Evolutionary conservation across 371 early-diverging fungal genomes (phyloP), one percentile per base, ranked within the genome.

Genomic region (Mucor irregularis): DNA sequence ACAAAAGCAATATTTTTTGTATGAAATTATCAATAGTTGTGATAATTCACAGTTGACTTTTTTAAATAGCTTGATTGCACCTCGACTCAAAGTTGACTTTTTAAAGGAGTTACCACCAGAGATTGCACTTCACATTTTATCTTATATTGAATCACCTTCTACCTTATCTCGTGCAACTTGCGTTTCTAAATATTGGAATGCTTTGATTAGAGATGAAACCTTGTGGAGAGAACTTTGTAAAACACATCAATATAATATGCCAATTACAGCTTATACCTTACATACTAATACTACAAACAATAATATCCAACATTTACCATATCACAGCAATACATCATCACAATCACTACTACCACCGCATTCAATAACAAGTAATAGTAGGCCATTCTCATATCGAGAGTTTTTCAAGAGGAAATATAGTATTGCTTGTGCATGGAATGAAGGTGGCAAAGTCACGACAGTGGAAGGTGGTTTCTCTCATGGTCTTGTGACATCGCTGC

Each of bases 401-500:
- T 84, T 89, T 42, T 90, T 88, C 59, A 84, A 85, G 29, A 74
- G 89, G 2, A 83, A 88, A 55, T 86, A 83, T 61, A 69, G 78
- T 52, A 85, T 90, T 33, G 83, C 82, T 10, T 70, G 76, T 30
- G 87, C 90, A 43, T 93, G 94, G 94, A 69, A 75, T 11, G 68
- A 80, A 26, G 92, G 90, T n/a, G 82, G 82, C 21, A 83, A 78
- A 55, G 78, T 82, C 49, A 80, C 76, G 10, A 80, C 84, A 22
- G 76, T 89, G 5, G 88, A 89, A 53, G 86, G 85, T 19, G 90
- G 89, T 5, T 86, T 90, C 53, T 89, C 84, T 11, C 73, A 76
- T 8, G 87, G 86, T 25, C 85, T 94, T 14, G 92, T 92, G 17
- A 94, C 95, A 0, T 90, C 90, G 17, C 68, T 94, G 11, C 93